A percentile compares a stretch with the other conserved stretches of the same genome.
Conservation (phyloP, 2,329 filamentous ascomycete genomes). For the Albifimbria verrucaria region DNA sequence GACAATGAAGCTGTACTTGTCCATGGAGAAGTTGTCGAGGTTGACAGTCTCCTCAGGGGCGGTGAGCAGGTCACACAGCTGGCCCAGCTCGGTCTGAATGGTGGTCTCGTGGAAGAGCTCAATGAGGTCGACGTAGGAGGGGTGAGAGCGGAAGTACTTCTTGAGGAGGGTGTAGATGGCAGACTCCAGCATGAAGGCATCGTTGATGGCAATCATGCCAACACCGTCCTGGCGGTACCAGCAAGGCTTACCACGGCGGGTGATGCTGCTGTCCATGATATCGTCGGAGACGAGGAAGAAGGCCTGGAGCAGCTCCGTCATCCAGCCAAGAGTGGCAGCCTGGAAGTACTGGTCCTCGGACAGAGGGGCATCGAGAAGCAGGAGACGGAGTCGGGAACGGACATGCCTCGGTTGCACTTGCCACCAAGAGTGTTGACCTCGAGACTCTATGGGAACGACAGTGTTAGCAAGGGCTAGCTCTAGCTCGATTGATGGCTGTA, state of each 20-base stretch:
- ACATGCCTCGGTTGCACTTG: constrained; percentile 99
- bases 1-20: constrained; percentile 97
- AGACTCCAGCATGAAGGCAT: constrained; percentile 91
- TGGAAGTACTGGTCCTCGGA: constrained; percentile 82
- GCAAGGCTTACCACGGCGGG: constrained; percentile 88
- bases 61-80: constrained; percentile 91
- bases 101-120: constrained; percentile 96
- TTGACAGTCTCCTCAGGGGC: constrained; percentile 92
- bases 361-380: constrained; percentile 71
- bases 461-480: background rate
- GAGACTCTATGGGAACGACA: constrained; percentile 56
- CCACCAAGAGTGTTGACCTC: constrained; percentile 86
- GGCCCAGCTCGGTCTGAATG: constrained; percentile 92
- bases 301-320: constrained; percentile 96
- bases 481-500: no score
- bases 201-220: constrained; percentile 97
- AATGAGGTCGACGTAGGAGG: constrained; percentile 83
- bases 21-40: constrained; percentile 89
- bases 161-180: constrained; percentile 88
- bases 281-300: constrained; percentile 99
- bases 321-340: constrained; percentile 86
- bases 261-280: constrained; percentile 97
- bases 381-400: constrained; percentile 87
- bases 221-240: constrained; percentile 92
- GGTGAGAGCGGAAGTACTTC: constrained; percentile 87